These are phyloP conservation scores for Quercus parvula DNA, from an alignment of 306 rosid genomes.

Conservation along the genomic window DNA sequence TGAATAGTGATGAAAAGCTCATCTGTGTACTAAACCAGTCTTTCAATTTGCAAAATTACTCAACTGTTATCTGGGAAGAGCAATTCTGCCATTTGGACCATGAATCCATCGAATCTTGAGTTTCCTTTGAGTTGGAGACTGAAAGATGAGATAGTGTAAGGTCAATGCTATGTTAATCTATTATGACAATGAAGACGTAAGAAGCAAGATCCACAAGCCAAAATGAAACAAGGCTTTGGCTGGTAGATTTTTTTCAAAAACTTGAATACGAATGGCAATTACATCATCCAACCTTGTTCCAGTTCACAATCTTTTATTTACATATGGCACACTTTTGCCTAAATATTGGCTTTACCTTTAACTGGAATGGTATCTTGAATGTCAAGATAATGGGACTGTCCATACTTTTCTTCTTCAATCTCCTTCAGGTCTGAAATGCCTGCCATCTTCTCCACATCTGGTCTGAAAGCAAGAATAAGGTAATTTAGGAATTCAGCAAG, in stretches of 20 bases:
- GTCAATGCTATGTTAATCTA: slow-evolving; percentile 15
- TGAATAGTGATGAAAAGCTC: slow-evolving; percentile 3
- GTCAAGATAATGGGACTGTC: slow-evolving; percentile 26
- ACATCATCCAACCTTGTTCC: background rate
- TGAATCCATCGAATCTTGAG: slow-evolving; percentile 44
- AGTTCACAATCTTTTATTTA: background rate
- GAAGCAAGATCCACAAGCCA: slow-evolving; percentile 8
- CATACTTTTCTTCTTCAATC: slow-evolving; percentile 25
- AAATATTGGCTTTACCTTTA: slow-evolving; percentile 43
- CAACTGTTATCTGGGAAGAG: slow-evolving; percentile 55
- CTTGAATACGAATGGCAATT: no score
- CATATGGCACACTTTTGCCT: background rate
- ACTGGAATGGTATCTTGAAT: slow-evolving; percentile 35
- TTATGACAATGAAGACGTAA: slow-evolving; percentile 1
- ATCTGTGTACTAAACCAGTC: slow-evolving; percentile 12
- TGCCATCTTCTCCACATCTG: slow-evolving; percentile 37
- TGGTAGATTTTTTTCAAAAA: background rate
- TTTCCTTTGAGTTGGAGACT: slow-evolving; percentile 42
- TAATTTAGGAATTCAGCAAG: slow-evolving; percentile 20
- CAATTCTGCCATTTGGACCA: slow-evolving; percentile 71
- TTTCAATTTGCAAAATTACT: slow-evolving; percentile 27
- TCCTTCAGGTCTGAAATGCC: slow-evolving; percentile 25
- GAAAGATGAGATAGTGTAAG: slow-evolving; percentile 27
- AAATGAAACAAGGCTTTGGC: background rate
- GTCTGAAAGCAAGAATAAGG: slow-evolving; percentile 29